Base-by-base conservation (phyloP, 441 rosid genomes). In the Gossypium trilobum region DNA sequence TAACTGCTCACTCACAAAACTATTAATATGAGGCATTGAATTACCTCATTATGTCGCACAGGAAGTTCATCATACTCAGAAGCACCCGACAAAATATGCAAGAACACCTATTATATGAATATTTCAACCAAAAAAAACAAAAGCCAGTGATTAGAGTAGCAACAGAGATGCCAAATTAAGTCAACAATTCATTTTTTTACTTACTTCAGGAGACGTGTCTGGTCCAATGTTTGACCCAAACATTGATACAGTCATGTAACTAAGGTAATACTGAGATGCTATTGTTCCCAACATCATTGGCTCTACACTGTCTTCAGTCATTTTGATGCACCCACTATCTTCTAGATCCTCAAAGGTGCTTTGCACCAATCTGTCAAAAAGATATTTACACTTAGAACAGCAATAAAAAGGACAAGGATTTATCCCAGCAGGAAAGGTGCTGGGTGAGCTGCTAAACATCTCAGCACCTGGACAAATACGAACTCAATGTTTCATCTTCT, bases 271-370 rank as follows among this genome's bases (percentile, higher is more conserved):
- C 75, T 95, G 99, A 62, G 99, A 92, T 66, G 99, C 99, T 77
- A 92, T 86, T 66, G 87, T 87, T 70, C 99, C 99, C 90, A 95
- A 79, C 95, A 95, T 85, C 84, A 78, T 87, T 52, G 93, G 84
- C 81, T 88, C 97, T 71, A 92, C 99, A 77, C 60, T 79, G 39
- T 91, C 88, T 73, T 92, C 98, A 75, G 82, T 80, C 65, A 85
- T 87, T 82, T 87, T 92, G 76, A 95, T 86, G 85, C 99, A 95
- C 64, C 97, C 99, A 84, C 98, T 87, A 72, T 92, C 99, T 83
- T 95, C 99, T 77, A 95, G 90, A 81, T 92, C 98, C 82, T 95
- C 99, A 82, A 95, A 95, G 70, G 99, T 92, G 83, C 82, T 87
- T 55, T 87, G 96, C 74, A 89, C 94, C 85, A 95, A 87, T 79